A percentile compares a stretch with the other conserved stretches of the same genome.
phyloP scores from a whole-genome alignment of 345 rosid genomes.

The Moricandia moricandioides region DNA sequence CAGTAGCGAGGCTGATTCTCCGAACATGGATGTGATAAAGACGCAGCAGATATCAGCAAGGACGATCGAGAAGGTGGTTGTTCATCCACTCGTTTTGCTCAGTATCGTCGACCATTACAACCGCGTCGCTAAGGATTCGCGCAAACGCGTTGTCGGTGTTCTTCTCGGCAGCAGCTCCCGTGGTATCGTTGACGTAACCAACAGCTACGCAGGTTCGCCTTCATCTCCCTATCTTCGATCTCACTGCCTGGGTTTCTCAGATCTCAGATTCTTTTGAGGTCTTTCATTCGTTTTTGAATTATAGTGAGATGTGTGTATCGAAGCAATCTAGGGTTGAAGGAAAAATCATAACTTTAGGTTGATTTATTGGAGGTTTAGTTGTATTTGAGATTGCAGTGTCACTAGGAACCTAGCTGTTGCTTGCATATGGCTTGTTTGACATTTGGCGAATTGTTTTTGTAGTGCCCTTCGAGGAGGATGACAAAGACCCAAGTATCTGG shows the following conservation, averaged over 20 bases:
- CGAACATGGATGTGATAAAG: neutral
- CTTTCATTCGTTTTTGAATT: neutral
- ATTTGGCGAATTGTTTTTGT: neutral
- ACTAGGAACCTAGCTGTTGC: neutral
- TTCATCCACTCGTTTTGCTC: neutral
- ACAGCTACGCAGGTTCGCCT: neutral
- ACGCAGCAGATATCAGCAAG: neutral
- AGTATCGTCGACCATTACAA: neutral
- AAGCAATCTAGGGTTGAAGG: neutral
- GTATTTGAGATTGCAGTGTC: neutral
- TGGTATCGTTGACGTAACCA: neutral
- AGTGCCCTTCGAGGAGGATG: slow-evolving; percentile 99
- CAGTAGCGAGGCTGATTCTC: neutral
- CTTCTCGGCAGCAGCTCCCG: neutral
- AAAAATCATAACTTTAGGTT: neutral
- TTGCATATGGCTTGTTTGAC: neutral
- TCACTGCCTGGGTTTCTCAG: neutral
- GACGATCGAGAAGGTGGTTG: neutral
- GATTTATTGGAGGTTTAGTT: neutral
- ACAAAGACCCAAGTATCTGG: slow-evolving; percentile 87
- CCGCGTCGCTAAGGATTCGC: neutral
- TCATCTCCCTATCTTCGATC: neutral
- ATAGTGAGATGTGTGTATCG: neutral
- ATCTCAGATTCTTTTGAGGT: neutral
- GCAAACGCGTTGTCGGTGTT: neutral